A percentile compares a stretch with the other conserved stretches of the same genome.
phyloP scores from a whole-genome alignment of 805 yeast species.

The Candida parachauliodes region DNA sequence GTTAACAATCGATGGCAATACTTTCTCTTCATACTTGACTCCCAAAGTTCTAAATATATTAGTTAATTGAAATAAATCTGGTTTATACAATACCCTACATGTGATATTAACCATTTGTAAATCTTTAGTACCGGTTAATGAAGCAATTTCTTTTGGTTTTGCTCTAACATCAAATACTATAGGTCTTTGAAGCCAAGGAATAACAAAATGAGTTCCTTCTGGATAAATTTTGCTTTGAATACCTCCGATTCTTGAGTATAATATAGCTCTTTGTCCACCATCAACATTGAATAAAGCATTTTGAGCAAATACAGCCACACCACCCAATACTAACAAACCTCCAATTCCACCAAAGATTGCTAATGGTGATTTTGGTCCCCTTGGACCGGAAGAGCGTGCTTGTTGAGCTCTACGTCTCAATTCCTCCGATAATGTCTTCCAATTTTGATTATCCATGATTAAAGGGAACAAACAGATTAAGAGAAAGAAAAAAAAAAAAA shows the following conservation, averaged over 20 bases:
- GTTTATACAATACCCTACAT: slow-evolving; percentile 94
- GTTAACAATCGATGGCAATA: slow-evolving; percentile 95
- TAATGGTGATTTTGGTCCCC: slow-evolving; percentile 30
- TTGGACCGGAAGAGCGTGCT: slow-evolving; percentile 15
- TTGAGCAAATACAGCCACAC: slow-evolving; percentile 37
- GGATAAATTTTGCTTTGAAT: slow-evolving; percentile 75
- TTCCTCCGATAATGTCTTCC: slow-evolving; percentile 40
- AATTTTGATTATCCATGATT: slow-evolving; percentile 38
- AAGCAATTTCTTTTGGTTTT: slow-evolving; percentile 92
- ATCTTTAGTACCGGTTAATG: slow-evolving; percentile 96
- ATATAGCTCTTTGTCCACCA: slow-evolving; percentile 98
- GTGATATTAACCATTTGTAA: slow-evolving; percentile 98
- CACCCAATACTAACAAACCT: slow-evolving; percentile 38
- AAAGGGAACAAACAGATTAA: neutral
- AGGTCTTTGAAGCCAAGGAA: slow-evolving; percentile 95
- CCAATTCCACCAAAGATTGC: slow-evolving; percentile 42
- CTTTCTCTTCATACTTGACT: slow-evolving; percentile 92
- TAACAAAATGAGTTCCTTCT: slow-evolving; percentile 92
- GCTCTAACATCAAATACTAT: slow-evolving; percentile 93
- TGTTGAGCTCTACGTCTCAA: slow-evolving; percentile 38
- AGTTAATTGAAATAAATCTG: slow-evolving; percentile 75
- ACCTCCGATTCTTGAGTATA: slow-evolving; percentile 85
- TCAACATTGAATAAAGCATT: slow-evolving; percentile 64
- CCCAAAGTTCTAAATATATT: slow-evolving; percentile 89
- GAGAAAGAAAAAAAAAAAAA: neutral